Conservation (phyloP, 306 rosid genomes). For the Lupinus albus region DNA sequence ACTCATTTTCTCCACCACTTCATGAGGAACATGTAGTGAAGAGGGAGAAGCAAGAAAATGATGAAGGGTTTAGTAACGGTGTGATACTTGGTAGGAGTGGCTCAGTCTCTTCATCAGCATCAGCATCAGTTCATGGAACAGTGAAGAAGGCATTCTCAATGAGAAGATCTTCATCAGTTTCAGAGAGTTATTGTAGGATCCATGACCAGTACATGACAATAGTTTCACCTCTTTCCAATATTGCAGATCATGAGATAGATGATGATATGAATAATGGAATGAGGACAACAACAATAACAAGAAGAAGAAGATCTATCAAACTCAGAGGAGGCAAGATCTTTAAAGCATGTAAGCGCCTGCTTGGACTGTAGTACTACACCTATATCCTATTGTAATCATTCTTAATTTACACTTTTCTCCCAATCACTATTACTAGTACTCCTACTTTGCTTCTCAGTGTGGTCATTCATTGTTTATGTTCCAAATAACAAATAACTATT, state of each 20-base stretch:
- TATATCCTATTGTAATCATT: too few relatives aligned
- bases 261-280: background rate
- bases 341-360: conserved; percentile 69
- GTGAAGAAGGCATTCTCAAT: conserved; percentile 67
- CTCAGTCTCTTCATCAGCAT: conserved; percentile 47
- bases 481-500: too few relatives aligned
- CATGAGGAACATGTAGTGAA: background rate
- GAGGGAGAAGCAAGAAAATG: conserved; percentile 8
- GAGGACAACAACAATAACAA: conserved; percentile 36
- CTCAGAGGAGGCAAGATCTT: conserved; percentile 59
- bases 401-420: background rate
- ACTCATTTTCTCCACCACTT: conserved; percentile 40
- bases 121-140: conserved; percentile 45
- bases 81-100: conserved; percentile 47
- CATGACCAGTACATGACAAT: conserved; percentile 59
- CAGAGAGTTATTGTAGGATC: conserved; percentile 81
- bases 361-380: conserved; percentile 45
- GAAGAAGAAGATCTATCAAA: conserved; percentile 36
- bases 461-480: background rate
- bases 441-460: background rate
- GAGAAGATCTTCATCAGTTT: conserved; percentile 76
- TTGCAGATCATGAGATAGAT: background rate
- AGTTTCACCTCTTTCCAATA: conserved; percentile 29
- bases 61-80: background rate
- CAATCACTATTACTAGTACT: background rate